Evolutionary conservation across 2,329 filamentous ascomycete species (phyloP), one percentile per base, ranked within the genome.

Genomic region (Metarhizium album): DNA sequence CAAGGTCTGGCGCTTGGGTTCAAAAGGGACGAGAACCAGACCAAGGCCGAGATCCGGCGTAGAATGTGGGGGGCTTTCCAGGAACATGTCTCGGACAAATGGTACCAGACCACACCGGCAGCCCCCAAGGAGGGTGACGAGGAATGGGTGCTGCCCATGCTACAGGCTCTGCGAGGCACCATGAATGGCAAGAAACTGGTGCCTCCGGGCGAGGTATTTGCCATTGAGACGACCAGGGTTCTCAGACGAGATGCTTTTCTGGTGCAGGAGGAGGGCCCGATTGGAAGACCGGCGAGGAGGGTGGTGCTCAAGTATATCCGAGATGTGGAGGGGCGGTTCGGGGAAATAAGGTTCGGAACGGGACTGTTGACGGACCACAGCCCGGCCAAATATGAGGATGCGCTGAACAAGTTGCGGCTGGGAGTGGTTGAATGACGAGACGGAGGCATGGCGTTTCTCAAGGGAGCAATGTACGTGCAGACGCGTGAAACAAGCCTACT

Each of bases 321-420:
- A 51, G 81, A 90, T 63, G 85, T 88, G 29, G 84, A 88, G 61
- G 73, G 73, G 22, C 70, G 79, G 49, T 90, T 90, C 63, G 73
- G 78, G 27, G 86, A 90, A 67, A 70, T 89, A 42, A 72, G 76
- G 42, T 89, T 90, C 62, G 83, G 82, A 4, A 78, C 81, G 23
- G 82, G 83, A 45, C 87, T 89, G 83, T 70, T 90, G 65, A 74
- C 80, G 53, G 86, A 90, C 62, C 86, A 90, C 62, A 87, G 80
- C 56, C 86, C 86, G 3, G 84, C 79, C 24, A 74, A 81, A 56
- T 90, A 90, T 61, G 86, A 90, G 65, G 76, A 79, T 53, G 82
- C 80, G 52, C 65, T 90, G 58, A 77, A 79, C 51, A 78, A 79
- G 53, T 68, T 90, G 62, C 66, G 68, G 18, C 56, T 71, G 9